A percentile compares a stretch with the other conserved stretches of the same genome.
These are phyloP conservation scores for Epichloe typhina DNA, from an alignment of 2,329 filamentous ascomycete genomes.

Conservation along the genomic window DNA sequence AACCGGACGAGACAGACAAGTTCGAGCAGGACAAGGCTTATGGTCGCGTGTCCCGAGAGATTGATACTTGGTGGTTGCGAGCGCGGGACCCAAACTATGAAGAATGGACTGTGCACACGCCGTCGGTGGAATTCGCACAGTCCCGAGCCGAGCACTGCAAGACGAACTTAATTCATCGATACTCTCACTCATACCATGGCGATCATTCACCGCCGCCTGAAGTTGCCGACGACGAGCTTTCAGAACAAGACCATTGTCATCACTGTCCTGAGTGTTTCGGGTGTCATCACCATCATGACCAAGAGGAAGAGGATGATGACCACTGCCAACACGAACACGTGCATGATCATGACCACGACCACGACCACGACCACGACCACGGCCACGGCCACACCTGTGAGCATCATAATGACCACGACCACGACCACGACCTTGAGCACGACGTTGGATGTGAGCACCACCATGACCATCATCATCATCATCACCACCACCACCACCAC, in stretches of 20 bases:
- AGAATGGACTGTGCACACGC: constrained; percentile 45
- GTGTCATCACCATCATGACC: constrained; percentile 19
- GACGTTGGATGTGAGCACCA: constrained; percentile 17
- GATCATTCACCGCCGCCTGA: constrained; percentile 26
- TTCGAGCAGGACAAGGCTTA: constrained; percentile 46
- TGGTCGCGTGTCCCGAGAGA: constrained; percentile 48
- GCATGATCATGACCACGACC: constrained; percentile 11
- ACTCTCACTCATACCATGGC: constrained; percentile 31
- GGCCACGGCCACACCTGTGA: constrained; percentile 14
- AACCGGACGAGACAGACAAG: constrained; percentile 39
- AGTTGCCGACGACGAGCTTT: constrained; percentile 25
- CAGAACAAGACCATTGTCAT: constrained; percentile 24
- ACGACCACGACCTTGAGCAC: constrained; percentile 16
- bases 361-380: constrained; percentile 16
- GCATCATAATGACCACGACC: constrained; percentile 18
- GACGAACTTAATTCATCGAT: constrained; percentile 44
- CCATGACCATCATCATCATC: constrained; percentile 17
- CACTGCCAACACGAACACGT: constrained; percentile 10
- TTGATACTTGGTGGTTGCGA: constrained; percentile 52
- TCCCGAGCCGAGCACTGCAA: constrained; percentile 45
- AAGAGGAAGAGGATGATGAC: constrained; percentile 10
- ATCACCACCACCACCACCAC: too few species aligned
- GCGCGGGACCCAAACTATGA: constrained; percentile 48
- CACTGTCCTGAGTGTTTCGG: constrained; percentile 18
- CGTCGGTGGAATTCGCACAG: constrained; percentile 45